Conservation (phyloP, 768 basidiomycete genomes). For the Auriscalpium orientale region DNA sequence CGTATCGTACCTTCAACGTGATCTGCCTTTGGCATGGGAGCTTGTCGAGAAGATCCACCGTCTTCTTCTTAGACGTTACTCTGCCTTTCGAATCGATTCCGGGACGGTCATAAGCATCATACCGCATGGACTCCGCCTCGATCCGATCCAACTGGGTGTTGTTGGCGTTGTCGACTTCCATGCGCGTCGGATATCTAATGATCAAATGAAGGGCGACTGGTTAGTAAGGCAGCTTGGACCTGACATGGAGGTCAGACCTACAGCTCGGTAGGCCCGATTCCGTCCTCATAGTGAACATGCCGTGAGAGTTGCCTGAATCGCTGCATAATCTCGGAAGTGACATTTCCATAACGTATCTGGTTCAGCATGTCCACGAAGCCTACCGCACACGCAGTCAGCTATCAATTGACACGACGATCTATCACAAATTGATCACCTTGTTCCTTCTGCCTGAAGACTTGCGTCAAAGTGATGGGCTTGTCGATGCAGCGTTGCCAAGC, state of each 20-base stretch:
- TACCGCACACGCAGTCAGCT: not conserved
- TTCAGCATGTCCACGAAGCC: constrained; percentile 82
- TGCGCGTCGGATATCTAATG: constrained; percentile 62
- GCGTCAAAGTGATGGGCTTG: constrained; percentile 46
- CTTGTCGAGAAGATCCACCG: constrained; percentile 43
- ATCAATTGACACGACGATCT: not conserved
- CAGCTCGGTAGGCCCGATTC: constrained; percentile 78
- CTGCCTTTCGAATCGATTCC: constrained; percentile 39
- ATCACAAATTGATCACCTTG: constrained; percentile 35
- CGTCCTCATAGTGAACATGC: constrained; percentile 54
- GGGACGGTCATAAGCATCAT: constrained; percentile 36
- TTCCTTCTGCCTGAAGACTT: constrained; percentile 86
- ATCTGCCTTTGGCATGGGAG: constrained; percentile 47
- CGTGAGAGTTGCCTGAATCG: constrained; percentile 54
- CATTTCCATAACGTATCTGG: constrained; percentile 70
- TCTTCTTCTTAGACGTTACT: constrained; percentile 28
- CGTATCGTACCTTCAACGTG: constrained; percentile 32
- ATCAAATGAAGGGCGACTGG: not conserved
- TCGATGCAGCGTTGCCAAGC: constrained; percentile 66
- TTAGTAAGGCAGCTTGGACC: not conserved
- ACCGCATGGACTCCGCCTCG: constrained; percentile 29
- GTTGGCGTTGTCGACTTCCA: constrained; percentile 71
- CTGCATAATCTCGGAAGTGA: constrained; percentile 35
- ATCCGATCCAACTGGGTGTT: constrained; percentile 39
- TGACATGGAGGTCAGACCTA: constrained; percentile 24